Evolutionary conservation across 768 basidiomycete genomes (phyloP).

Genomic region (Amyloporia xantha): DNA sequence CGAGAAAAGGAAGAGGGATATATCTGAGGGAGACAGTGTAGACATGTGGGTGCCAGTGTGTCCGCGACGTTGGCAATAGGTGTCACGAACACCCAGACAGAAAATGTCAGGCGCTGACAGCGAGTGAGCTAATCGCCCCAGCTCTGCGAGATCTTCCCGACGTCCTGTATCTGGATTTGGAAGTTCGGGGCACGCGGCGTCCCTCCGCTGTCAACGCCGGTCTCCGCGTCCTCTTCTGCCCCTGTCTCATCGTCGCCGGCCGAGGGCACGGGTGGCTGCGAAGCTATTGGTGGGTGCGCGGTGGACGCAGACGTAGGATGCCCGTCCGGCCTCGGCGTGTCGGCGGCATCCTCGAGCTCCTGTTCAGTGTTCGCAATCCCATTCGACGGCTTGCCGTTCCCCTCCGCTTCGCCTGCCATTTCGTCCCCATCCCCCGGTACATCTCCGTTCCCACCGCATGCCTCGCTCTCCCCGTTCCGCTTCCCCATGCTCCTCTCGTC

Average conservation of each 20-base stretch:
- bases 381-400: background rate
- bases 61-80: no score
- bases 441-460: no score
- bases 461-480: constrained; percentile 1
- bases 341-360: background rate
- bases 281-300: background rate
- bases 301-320: background rate
- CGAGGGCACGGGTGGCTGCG: background rate
- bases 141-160: constrained; percentile 27
- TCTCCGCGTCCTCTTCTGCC: constrained; percentile 1
- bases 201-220: background rate
- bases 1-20: background rate
- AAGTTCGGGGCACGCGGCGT: constrained; percentile 4
- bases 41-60: no score
- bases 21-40: background rate
- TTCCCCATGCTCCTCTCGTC: constrained; percentile 8
- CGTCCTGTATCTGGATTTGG: constrained; percentile 23
- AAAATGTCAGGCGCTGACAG: background rate
- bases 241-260: background rate
- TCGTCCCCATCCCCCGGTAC: constrained; percentile 1
- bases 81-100: background rate
- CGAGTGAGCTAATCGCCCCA: constrained; percentile 24
- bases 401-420: no score
- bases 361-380: background rate
- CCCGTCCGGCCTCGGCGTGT: background rate